phyloP scores from a whole-genome alignment of 2,329 filamentous ascomycete genomes.

The Cylindrodendrum hubeiense region DNA sequence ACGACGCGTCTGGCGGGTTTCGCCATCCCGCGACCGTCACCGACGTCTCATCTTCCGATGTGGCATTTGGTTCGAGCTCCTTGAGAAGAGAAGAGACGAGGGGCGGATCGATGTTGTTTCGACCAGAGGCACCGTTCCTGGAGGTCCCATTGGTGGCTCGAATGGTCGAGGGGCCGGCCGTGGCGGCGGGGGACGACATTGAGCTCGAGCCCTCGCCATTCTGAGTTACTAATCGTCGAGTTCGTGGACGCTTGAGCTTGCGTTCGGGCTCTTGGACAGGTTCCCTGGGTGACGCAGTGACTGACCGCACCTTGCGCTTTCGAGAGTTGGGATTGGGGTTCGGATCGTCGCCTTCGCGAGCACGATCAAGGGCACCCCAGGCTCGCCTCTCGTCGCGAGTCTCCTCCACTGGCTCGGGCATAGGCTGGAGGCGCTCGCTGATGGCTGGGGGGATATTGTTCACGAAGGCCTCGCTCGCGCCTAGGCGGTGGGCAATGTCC shows the following conservation, averaged over 20 bases:
- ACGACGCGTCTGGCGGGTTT: conserved; percentile 57
- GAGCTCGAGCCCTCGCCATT: conserved; percentile 62
- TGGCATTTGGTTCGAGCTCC: conserved; percentile 80
- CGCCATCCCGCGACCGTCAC: conserved; percentile 45
- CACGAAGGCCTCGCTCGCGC: conserved; percentile 79
- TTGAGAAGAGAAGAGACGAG: conserved; percentile 89
- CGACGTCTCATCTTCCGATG: conserved; percentile 67
- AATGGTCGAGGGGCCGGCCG: conserved; percentile 27
- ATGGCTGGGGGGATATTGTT: conserved; percentile 69
- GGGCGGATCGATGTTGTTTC: conserved; percentile 70
- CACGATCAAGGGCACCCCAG: conserved; percentile 92
- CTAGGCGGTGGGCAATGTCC: conserved; percentile 83
- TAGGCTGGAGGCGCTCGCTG: conserved; percentile 71
- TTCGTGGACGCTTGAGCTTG: conserved; percentile 88
- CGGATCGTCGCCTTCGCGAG: conserved; percentile 74
- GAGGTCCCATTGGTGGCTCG: conserved; percentile 33
- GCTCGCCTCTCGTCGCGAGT: conserved; percentile 84
- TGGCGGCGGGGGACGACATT: conserved; percentile 47
- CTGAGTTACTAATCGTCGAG: conserved; percentile 70
- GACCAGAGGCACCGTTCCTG: conserved; percentile 38
- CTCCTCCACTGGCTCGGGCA: conserved; percentile 71
- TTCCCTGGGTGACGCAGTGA: conserved; percentile 78
- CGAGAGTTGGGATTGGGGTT: conserved; percentile 64
- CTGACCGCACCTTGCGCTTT: conserved; percentile 81
- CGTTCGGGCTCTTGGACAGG: conserved; percentile 79